Conservation (phyloP, 1,284 basidiomycete species). For the Kalmanozyma brasiliensis region DNA sequence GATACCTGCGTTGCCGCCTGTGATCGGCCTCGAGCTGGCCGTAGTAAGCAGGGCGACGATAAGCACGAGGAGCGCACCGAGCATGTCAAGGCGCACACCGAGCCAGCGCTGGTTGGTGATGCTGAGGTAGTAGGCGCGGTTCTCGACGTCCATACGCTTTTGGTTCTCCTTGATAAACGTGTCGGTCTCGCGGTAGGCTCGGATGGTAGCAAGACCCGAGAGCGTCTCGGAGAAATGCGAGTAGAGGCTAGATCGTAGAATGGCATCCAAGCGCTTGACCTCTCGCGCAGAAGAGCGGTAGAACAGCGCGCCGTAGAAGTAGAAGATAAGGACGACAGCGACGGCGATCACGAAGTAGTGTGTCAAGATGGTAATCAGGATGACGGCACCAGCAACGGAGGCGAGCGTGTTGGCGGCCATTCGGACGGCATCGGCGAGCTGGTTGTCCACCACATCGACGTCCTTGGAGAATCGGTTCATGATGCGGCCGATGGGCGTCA, state of each 20-base stretch:
- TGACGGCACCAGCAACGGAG: conserved; percentile 73
- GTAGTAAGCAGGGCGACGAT: conserved; percentile 61
- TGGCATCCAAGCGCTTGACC: conserved; percentile 81
- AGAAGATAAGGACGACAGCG: conserved; percentile 59
- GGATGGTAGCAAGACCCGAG: conserved; percentile 83
- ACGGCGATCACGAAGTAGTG: conserved; percentile 76
- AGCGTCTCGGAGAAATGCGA: conserved; percentile 89
- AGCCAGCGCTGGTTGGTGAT: conserved; percentile 87
- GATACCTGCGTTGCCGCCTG: conserved; percentile 56
- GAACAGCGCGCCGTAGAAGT: conserved; percentile 74
- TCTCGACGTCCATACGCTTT: conserved; percentile 83
- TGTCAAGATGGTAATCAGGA: conserved; percentile 77
- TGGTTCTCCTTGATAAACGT: conserved; percentile 73
- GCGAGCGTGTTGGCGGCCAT: conserved; percentile 67
- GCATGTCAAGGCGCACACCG: conserved; percentile 73
- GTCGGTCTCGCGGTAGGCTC: conserved; percentile 75
- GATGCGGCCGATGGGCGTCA: conserved; percentile 83
- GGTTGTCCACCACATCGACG: conserved; percentile 87
- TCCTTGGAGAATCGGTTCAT: conserved; percentile 81
- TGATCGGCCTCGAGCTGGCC: conserved; percentile 41
- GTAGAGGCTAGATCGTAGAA: conserved; percentile 78
- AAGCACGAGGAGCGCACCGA: conserved; percentile 65
- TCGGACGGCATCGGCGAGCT: conserved; percentile 67
- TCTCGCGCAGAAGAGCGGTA: conserved; percentile 89
- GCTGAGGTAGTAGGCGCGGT: conserved; percentile 88